Conservation (phyloP, 164 flowering plant genomes). For the Vitis vinifera region DNA sequence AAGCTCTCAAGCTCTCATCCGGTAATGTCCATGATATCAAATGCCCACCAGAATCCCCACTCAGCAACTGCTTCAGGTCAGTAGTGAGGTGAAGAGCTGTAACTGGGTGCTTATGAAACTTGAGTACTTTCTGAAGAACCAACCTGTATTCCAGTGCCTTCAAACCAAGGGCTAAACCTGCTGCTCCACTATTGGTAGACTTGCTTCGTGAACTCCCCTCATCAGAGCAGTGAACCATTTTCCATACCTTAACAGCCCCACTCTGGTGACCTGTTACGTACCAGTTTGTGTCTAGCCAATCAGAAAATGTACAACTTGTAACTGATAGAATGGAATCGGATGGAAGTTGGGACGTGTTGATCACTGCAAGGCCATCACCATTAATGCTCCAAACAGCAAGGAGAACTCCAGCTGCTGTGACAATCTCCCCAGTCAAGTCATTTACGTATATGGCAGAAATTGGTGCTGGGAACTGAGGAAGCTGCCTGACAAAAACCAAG, state of each 20-base stretch:
- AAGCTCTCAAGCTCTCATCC: constrained; percentile 64
- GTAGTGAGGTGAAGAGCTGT: constrained; percentile 78
- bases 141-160: constrained; percentile 76
- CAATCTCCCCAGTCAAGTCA: constrained; percentile 84
- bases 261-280: constrained; percentile 95
- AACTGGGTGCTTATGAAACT: constrained; percentile 82
- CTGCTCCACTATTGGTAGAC: constrained; percentile 26
- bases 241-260: constrained; percentile 96
- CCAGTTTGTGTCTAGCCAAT: constrained; percentile 92
- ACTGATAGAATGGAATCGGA: constrained; percentile 85
- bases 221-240: constrained; percentile 75
- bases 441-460: constrained; percentile 89
- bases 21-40: constrained; percentile 86
- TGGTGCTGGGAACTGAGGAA: constrained; percentile 90
- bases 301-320: constrained; percentile 77
- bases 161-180: constrained; percentile 43
- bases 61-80: constrained; percentile 85
- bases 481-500: constrained; percentile 80
- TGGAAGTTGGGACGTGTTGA: constrained; percentile 91
- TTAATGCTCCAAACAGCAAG: constrained; percentile 97
- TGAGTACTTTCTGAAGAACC: constrained; percentile 78
- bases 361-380: constrained; percentile 87
- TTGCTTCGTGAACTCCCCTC: constrained; percentile 45
- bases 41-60: constrained; percentile 90
- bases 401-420: constrained; percentile 89